Percentiles rank a stretch among this genome's conserved stretches.
phyloP scores from a whole-genome alignment of 169 alveolate species.

The Perkinsus chesapeaki region DNA sequence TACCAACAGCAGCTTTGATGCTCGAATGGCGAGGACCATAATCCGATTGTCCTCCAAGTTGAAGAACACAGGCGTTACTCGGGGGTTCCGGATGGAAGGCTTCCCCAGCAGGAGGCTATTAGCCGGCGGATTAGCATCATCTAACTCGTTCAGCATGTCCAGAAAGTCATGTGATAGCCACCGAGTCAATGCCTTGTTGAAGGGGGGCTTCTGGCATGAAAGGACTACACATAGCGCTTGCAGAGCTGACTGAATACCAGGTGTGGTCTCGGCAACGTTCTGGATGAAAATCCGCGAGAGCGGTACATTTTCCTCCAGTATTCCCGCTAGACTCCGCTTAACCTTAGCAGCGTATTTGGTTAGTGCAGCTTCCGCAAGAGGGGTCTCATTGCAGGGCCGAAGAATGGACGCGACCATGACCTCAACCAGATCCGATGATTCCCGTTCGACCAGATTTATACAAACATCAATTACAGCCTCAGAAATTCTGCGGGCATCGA shows the following conservation, averaged over 20 bases:
- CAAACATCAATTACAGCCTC: neutral
- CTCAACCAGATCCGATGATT: neutral
- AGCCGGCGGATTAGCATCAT: neutral
- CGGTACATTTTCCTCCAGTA: neutral
- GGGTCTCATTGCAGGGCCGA: neutral
- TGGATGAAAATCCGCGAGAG: neutral
- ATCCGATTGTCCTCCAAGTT: neutral
- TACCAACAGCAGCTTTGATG: neutral
- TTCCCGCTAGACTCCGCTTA: neutral
- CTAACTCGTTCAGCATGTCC: neutral
- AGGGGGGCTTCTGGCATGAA: neutral
- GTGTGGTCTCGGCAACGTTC: neutral
- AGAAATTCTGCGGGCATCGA: neutral
- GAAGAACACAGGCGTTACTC: neutral
- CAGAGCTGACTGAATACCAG: neutral
- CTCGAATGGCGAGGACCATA: neutral
- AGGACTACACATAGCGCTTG: neutral
- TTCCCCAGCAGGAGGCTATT: neutral
- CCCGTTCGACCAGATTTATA: neutral
- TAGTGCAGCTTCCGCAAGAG: neutral
- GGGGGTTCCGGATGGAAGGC: neutral
- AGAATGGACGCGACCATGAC: neutral
- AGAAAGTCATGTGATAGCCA: neutral
- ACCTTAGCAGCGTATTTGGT: neutral
- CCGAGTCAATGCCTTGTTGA: neutral